Base-by-base conservation (phyloP, 176 grass and related monocot species). In the Triticum urartu region DNA sequence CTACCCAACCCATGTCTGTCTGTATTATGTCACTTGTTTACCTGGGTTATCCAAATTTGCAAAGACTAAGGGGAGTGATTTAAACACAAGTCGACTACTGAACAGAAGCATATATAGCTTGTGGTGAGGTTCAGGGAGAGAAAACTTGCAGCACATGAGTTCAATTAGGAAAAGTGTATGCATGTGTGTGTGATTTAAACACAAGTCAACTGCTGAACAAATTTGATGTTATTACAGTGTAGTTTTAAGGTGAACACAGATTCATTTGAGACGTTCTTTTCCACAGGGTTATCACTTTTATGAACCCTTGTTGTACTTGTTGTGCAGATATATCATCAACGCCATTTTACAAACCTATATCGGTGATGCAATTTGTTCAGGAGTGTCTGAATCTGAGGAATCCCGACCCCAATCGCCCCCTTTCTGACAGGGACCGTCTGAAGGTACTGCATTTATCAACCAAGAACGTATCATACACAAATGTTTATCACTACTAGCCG, bases 301-400 rank as follows among this genome's bases (percentile, higher is more conserved):
- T 35, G 52, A 77, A 58, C 25, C 58, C 82, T 77, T 74, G 47
- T 61, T 77, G n/a, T 35, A 65, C 22, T 90, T 87, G 62, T 28
- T 77, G 17, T 80, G 35, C 88, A 98, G 93, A 98, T 48, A 92
- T 82, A 42, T 94, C 90, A 5, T 89, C 91, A 6, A 98, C 93
- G 48, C 47, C 95, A 15, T 98, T 98, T 40, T 95, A 89, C 66
- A 88, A 89, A 82, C 11, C 90, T 71, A 24, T 86, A 22, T 42
- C 69, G 5, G 83, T 95, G 48, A 61, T 92, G 62, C 18, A 94
- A 21, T 98, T 92, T 79, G 86, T 81, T 15, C 1, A 5, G 1
- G 18, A 92, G 0, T 89, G 38, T 86, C 64, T 95, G 67, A 63
- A 66, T 47, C 7, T 77, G 74, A 77, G 28, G 74, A 50, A 36